Percentiles rank a stretch among this genome's conserved stretches.
Evolutionary conservation across 345 rosid species (phyloP).

Genomic region (Pistacia atlantica): DNA sequence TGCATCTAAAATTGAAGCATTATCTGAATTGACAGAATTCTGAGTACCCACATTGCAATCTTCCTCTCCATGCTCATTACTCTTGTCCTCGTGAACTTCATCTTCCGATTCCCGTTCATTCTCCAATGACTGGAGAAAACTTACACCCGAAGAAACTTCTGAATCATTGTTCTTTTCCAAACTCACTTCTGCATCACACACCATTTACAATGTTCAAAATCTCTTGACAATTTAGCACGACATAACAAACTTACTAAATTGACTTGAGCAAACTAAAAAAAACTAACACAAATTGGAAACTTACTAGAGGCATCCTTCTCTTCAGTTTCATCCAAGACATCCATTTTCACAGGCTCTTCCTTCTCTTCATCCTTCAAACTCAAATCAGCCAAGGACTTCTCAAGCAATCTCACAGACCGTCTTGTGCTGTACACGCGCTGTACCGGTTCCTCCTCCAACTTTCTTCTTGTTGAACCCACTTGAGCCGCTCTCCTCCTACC

Average conservation of each 20-base stretch:
- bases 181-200: conserved; percentile 30
- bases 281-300: conserved; percentile 11
- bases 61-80: not conserved
- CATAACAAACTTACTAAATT: no score
- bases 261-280: not conserved
- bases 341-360: conserved; percentile 23
- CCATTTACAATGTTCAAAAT: not conserved
- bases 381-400: conserved; percentile 56
- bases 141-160: conserved; percentile 28
- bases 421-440: conserved; percentile 64
- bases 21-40: not conserved
- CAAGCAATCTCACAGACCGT: conserved; percentile 67
- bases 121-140: conserved; percentile 29
- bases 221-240: not conserved
- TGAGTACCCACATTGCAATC: conserved; percentile 1
- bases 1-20: conserved; percentile 27
- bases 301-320: conserved; percentile 37
- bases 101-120: conserved; percentile 28
- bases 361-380: conserved; percentile 47
- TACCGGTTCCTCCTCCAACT: conserved; percentile 31
- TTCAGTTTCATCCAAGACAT: conserved; percentile 29
- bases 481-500: conserved; percentile 25
- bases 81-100: conserved; percentile 12
- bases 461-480: conserved; percentile 18
- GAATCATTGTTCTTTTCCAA: conserved; percentile 20